Percentiles rank a stretch among this genome's conserved stretches.
These are phyloP conservation scores for Myxozyma udenii DNA, from an alignment of 805 yeast species.

Conservation along the genomic window DNA sequence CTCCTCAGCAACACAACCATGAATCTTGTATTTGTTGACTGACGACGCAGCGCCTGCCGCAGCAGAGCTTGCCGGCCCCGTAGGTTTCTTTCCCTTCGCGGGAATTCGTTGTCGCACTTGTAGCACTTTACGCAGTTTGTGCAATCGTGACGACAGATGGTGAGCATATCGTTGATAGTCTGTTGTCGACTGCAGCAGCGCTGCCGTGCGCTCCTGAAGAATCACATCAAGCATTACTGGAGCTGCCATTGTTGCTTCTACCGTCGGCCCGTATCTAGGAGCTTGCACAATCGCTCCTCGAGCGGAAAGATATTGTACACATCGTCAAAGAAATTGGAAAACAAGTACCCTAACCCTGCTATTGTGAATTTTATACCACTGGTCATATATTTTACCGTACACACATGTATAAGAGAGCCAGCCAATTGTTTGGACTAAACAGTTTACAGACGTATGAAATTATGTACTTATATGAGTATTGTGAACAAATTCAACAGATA, in stretches of 20 bases:
- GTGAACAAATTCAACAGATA: too few relatives aligned
- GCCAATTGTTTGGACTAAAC: too few relatives aligned
- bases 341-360: too few relatives aligned
- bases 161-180: conserved; percentile 71
- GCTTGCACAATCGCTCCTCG: too few relatives aligned
- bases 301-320: too few relatives aligned
- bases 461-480: too few relatives aligned
- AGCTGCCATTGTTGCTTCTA: conserved; percentile 10
- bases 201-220: conserved; percentile 52
- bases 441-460: too few relatives aligned
- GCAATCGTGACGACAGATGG: conserved; percentile 57
- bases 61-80: not conserved
- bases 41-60: conserved; percentile 25
- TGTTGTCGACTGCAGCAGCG: conserved; percentile 60
- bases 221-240: conserved; percentile 24
- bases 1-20: conserved; percentile 48
- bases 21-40: conserved; percentile 44
- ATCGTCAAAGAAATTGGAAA: too few relatives aligned
- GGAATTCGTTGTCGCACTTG: conserved; percentile 58
- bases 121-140: conserved; percentile 62
- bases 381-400: too few relatives aligned
- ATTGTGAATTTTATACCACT: too few relatives aligned
- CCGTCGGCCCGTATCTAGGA: too few relatives aligned
- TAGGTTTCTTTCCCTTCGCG: conserved; percentile 48
- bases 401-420: too few relatives aligned